phyloP scores from a whole-genome alignment of 2,329 filamentous ascomycete genomes.

The Monosporascus sp. region DNA sequence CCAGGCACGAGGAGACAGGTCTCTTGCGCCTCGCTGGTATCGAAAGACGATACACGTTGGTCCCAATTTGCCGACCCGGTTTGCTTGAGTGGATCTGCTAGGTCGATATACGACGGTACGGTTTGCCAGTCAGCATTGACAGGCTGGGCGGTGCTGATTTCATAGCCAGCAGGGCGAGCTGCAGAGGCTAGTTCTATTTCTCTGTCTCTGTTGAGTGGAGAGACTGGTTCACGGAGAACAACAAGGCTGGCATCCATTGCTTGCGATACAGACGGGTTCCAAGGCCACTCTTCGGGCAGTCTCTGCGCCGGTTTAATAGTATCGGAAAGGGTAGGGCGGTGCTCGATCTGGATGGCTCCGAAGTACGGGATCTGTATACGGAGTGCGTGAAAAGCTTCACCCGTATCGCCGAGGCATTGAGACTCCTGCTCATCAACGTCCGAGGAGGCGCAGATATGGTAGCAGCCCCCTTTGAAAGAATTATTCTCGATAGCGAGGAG shows the following conservation, averaged over 20 bases:
- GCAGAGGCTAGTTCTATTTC: not conserved
- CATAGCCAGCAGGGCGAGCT: conserved; percentile 3
- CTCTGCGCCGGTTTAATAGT: not conserved
- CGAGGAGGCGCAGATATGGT: conserved; percentile 3
- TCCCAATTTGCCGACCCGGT: not conserved
- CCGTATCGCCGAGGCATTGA: conserved; percentile 14
- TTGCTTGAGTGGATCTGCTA: not conserved
- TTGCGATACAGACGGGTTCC: not conserved
- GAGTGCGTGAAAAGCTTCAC: conserved; percentile 17
- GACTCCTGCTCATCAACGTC: conserved; percentile 17
- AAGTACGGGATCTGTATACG: conserved; percentile 38
- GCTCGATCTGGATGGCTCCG: conserved; percentile 33
- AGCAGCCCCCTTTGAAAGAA: conserved; percentile 1
- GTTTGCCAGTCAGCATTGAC: conserved; percentile 11
- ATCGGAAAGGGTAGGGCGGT: conserved; percentile 4
- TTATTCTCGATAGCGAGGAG: conserved; percentile 35
- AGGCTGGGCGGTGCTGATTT: conserved; percentile 6
- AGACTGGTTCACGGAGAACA: too few relatives aligned
- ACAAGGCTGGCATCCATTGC: too few relatives aligned
- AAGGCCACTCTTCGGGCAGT: not conserved
- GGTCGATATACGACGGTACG: conserved; percentile 4
- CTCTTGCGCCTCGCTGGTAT: not conserved
- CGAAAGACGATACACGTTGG: not conserved
- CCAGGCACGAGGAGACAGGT: conserved; percentile 6
- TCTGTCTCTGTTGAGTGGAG: not conserved